Evolutionary conservation across 148 eudicot species (phyloP).

Genomic region (Nepenthes gracilis): DNA sequence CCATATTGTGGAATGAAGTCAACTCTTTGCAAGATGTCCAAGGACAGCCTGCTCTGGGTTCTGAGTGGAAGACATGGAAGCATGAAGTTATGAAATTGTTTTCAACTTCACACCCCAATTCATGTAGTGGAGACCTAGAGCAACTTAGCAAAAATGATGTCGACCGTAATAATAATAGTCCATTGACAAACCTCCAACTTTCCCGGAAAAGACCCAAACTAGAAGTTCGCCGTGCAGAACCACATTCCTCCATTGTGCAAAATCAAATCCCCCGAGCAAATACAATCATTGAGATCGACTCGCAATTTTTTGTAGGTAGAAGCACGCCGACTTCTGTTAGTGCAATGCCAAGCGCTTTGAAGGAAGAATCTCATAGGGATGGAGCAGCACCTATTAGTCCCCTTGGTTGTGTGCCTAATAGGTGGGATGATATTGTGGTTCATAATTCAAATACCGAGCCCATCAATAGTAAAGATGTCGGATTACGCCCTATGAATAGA

Average conservation of each 20-base stretch:
- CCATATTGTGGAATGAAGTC: conserved; percentile 69
- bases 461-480: conserved; percentile 21
- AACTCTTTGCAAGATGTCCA: conserved; percentile 31
- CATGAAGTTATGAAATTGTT: conserved; percentile 67
- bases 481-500: conserved; percentile 17
- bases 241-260: conserved; percentile 36
- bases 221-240: conserved; percentile 95
- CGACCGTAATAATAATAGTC: conserved; percentile 24
- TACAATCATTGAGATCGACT: conserved; percentile 34
- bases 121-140: conserved; percentile 22
- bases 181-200: conserved; percentile 31
- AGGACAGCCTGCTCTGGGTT: conserved; percentile 35
- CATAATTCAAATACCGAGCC: conserved; percentile 31
- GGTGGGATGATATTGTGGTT: conserved; percentile 42
- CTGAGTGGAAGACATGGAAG: conserved; percentile 78
- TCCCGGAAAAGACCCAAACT: conserved; percentile 91
- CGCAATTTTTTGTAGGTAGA: conserved; percentile 35
- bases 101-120: conserved; percentile 35
- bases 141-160: conserved; percentile 15
- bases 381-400: conserved; percentile 12
- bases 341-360: conserved; percentile 12
- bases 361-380: conserved; percentile 15
- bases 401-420: conserved; percentile 16
- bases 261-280: conserved; percentile 25
- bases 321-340: conserved; percentile 16